phyloP scores from a whole-genome alignment of 2,329 filamentous ascomycete genomes.

The Emericellopsis atlantica region DNA sequence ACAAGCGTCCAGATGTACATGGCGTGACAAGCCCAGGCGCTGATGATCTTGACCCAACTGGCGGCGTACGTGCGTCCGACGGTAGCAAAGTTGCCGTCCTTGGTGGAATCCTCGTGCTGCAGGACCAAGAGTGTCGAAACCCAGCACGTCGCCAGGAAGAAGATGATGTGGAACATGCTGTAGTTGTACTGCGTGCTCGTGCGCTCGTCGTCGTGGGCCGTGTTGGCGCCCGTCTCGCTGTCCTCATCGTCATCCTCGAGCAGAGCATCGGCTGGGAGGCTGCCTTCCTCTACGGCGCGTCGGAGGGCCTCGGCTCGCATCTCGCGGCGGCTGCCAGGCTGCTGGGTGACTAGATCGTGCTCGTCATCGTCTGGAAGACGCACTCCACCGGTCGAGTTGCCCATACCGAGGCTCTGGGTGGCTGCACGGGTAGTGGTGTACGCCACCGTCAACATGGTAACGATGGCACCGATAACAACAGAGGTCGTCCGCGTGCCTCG shows the following conservation, averaged over 20 bases:
- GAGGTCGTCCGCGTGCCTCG: slow-evolving; percentile 83
- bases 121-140: slow-evolving; percentile 78
- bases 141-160: slow-evolving; percentile 93
- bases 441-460: slow-evolving; percentile 92
- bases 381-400: slow-evolving; percentile 37
- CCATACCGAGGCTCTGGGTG: slow-evolving; percentile 73
- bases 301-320: slow-evolving; percentile 90
- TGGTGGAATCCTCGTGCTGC: slow-evolving; percentile 54
- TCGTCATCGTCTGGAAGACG: slow-evolving; percentile 60
- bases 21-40: slow-evolving; percentile 89
- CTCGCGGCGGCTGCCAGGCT: slow-evolving; percentile 67
- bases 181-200: slow-evolving; percentile 92
- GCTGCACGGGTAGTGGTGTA: slow-evolving; percentile 96
- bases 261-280: slow-evolving; percentile 79
- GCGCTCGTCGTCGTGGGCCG: slow-evolving; percentile 76
- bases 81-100: slow-evolving; percentile 67
- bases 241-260: slow-evolving; percentile 61
- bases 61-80: slow-evolving; percentile 94
- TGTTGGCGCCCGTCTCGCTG: slow-evolving; percentile 48
- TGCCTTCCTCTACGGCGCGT: slow-evolving; percentile 83
- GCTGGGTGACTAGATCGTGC: slow-evolving; percentile 78
- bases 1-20: slow-evolving; percentile 91
- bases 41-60: slow-evolving; percentile 98
- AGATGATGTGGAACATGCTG: slow-evolving; percentile 90
- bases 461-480: slow-evolving; percentile 82